These are phyloP conservation scores for Staphylotrichum longicolle DNA, from an alignment of 495 filamentous ascomycete species.

Conservation along the genomic window DNA sequence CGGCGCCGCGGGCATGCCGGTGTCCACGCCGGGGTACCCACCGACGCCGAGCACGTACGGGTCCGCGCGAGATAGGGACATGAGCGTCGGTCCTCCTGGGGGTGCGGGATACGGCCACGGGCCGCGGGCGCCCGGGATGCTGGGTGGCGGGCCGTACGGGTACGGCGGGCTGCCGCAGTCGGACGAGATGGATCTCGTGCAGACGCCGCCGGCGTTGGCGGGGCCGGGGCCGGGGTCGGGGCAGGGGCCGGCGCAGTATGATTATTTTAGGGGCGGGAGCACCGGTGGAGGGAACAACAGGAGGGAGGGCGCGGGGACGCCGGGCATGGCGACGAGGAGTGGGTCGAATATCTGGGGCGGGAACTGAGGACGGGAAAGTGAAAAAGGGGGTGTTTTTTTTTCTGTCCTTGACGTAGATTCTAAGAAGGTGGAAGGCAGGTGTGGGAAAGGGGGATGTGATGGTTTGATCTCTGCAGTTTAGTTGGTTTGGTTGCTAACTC, in stretches of 20 bases:
- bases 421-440: too few relatives aligned
- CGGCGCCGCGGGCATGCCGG: conserved; percentile 43
- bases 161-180: conserved; percentile 53
- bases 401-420: too few relatives aligned
- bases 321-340: conserved; percentile 21
- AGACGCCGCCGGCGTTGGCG: conserved; percentile 25
- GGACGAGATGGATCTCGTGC: conserved; percentile 38
- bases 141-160: conserved; percentile 52
- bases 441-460: too few relatives aligned
- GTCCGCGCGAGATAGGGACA: conserved; percentile 29
- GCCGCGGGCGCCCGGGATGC: conserved; percentile 34
- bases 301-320: conserved; percentile 11
- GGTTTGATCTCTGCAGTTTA: too few relatives aligned
- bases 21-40: conserved; percentile 33
- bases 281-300: conserved; percentile 12
- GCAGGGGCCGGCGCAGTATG: conserved; percentile 34
- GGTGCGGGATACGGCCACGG: too few relatives aligned
- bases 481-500: too few relatives aligned
- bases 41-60: conserved; percentile 21
- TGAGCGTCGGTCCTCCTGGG: conserved; percentile 26
- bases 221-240: conserved; percentile 1
- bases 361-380: conserved; percentile 15
- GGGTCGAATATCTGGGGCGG: conserved; percentile 25
- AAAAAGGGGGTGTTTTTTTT: background rate
- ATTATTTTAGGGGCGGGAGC: conserved; percentile 36